phyloP scores from a whole-genome alignment of 495 filamentous ascomycete genomes.

The Xylaria cubensis region DNA sequence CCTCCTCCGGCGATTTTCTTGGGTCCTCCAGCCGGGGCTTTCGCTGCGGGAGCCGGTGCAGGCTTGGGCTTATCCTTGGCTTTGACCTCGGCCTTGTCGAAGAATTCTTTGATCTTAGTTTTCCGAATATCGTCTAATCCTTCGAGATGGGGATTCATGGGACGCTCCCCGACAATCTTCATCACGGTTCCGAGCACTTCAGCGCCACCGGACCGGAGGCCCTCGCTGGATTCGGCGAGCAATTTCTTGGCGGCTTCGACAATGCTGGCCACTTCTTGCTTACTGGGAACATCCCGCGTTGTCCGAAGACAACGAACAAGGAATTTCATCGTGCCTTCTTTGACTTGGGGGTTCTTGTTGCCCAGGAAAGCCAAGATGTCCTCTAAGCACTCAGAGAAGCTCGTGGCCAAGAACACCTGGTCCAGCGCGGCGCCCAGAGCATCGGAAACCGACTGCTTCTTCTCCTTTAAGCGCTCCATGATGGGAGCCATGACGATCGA shows the following conservation, averaged over 20 bases:
- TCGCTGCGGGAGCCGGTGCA: slow-evolving; percentile 69
- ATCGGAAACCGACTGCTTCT: slow-evolving; percentile 89
- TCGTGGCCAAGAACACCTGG: slow-evolving; percentile 80
- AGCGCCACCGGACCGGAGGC: slow-evolving; percentile 82
- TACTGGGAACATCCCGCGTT: slow-evolving; percentile 80
- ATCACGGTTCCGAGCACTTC: slow-evolving; percentile 93
- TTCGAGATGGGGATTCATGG: slow-evolving; percentile 96
- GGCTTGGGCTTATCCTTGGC: slow-evolving; percentile 97
- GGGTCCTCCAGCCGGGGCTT: slow-evolving; percentile 60
- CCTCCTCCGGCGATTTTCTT: slow-evolving; percentile 56
- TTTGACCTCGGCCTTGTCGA: slow-evolving; percentile 89
- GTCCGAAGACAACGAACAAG: slow-evolving; percentile 85
- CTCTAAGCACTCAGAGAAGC: slow-evolving; percentile 82
- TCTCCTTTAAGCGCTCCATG: slow-evolving; percentile 94
- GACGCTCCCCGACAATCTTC: slow-evolving; percentile 97
- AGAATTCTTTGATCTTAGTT: slow-evolving; percentile 94
- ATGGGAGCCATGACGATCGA: slow-evolving; percentile 81
- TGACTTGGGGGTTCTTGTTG: slow-evolving; percentile 97
- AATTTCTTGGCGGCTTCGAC: slow-evolving; percentile 87
- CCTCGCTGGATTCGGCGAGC: slow-evolving; percentile 85
- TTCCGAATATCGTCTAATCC: slow-evolving; percentile 95
- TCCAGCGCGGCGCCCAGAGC: slow-evolving; percentile 85
- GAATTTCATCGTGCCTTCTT: slow-evolving; percentile 91
- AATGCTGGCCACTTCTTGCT: slow-evolving; percentile 82
- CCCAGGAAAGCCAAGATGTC: slow-evolving; percentile 84